Evolutionary conservation across 202 grass and related monocot species (phyloP).

Genomic region (Eragrostis tef): DNA sequence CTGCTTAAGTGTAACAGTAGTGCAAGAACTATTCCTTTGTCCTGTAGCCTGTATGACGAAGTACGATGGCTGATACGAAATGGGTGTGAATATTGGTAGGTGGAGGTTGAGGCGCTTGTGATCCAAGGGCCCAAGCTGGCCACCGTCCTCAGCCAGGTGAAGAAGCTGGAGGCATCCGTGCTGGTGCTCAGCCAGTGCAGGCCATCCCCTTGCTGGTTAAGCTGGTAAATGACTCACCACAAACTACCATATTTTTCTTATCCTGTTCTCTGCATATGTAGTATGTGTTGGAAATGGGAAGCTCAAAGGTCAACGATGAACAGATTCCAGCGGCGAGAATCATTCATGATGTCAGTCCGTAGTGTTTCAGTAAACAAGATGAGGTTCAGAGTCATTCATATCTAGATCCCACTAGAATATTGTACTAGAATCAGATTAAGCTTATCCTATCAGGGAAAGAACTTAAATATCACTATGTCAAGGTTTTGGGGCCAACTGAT

Average conservation of each 20-base stretch:
- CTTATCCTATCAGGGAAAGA: constrained; percentile 28
- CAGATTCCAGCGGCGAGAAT: constrained; percentile 30
- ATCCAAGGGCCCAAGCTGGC: constrained; percentile 79
- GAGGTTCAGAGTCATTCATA: constrained; percentile 32
- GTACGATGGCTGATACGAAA: constrained; percentile 22
- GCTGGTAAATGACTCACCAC: constrained; percentile 45
- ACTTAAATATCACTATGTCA: not conserved
- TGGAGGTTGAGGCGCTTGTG: constrained; percentile 88
- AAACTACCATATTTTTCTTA: not conserved
- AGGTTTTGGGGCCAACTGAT: constrained; percentile 8
- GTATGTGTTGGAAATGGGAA: constrained; percentile 40
- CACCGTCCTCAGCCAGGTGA: constrained; percentile 86
- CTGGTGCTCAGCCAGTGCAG: constrained; percentile 82
- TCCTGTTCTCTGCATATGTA: not conserved
- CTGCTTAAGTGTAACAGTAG: constrained; percentile 35
- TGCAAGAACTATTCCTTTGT: constrained; percentile 45
- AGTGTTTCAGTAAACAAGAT: not conserved
- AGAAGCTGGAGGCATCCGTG: constrained; percentile 89
- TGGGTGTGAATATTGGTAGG: constrained; percentile 63
- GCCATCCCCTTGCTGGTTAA: constrained; percentile 74
- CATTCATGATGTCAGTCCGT: constrained; percentile 39
- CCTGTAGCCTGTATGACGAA: constrained; percentile 29
- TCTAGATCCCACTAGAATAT: constrained; percentile 35
- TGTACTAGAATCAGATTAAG: constrained; percentile 1
- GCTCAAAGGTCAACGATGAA: constrained; percentile 43